Base-by-base conservation (phyloP, 2,329 filamentous ascomycete genomes). In the Fusarium piperis region DNA sequence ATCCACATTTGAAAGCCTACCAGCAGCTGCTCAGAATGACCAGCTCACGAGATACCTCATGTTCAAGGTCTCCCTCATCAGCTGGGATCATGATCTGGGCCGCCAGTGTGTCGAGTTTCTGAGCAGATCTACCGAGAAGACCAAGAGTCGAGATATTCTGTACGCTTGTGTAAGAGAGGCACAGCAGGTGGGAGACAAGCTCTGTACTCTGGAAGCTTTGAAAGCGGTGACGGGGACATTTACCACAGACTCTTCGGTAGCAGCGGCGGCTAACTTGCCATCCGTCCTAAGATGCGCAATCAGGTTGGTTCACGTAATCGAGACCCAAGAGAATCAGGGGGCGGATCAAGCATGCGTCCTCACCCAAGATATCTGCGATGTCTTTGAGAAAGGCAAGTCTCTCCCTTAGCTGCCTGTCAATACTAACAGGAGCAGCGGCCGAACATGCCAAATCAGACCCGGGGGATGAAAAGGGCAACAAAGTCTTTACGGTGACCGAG, bases 151-250 rank as follows among this genome's bases (percentile, higher is more conserved):
- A 20, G 89, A 90, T 15, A 88, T 94, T 46, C 84, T 98, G 1
- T 94, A 95, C 71, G 93, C 94, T 1, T 97, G 94, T 74, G 89
- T 94, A 23, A 83, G 94, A 30, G 94, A 97, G 78, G 92, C 94
- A 3, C 90, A 94, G 56, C 85, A 89, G 68, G 83, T 84, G 1
- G 89, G 90, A 0, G 88, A 94, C 67, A 90, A 87, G 57, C 69
- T 83, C 0, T 89, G 91, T 69, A 88, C 91, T 0, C 64, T 83
- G 26, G 70, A 74, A 13, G 81, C 81, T 9, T 75, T 85, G 33
- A 80, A 80, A 33, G 78, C 79, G 10, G 70, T 83, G 3, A 72
- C 75, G 2, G 70, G 77, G n/a, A 78, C 66, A 7, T 77, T 77
- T 62, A 67, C 74, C n/a, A 48, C 58, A 8, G 73, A 70, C 13